phyloP scores from a whole-genome alignment of 2,329 filamentous ascomycete genomes.

The Phyllosticta ampelicida region DNA sequence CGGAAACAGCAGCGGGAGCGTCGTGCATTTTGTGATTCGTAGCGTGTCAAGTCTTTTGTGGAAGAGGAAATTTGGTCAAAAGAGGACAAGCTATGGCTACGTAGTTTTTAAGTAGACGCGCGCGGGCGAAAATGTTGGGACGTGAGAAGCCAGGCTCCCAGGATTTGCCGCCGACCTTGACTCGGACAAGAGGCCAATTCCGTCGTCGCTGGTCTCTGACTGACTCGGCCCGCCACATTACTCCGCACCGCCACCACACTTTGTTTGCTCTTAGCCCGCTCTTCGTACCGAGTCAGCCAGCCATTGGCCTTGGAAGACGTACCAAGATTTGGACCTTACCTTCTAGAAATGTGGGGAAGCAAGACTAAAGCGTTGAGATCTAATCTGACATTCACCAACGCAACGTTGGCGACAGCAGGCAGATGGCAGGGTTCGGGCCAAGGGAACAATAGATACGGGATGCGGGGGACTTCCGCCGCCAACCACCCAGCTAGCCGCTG shows the following conservation, averaged over 20 bases:
- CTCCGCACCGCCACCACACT: not conserved
- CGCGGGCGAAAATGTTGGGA: conserved; percentile 11
- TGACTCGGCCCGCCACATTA: not conserved
- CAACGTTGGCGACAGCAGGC: not conserved
- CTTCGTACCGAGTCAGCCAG: not conserved
- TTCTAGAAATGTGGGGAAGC: not conserved
- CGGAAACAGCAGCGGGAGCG: conserved; percentile 4
- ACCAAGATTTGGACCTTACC: not conserved
- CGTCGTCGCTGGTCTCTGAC: not conserved
- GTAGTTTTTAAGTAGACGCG: conserved; percentile 4
- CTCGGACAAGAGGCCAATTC: not conserved
- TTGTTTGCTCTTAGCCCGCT: not conserved
- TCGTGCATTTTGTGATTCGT: conserved; percentile 4
- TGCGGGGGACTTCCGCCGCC: not conserved
- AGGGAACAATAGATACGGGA: not conserved
- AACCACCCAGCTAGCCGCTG: not conserved
- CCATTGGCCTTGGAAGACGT: not conserved
- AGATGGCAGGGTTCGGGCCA: not conserved
- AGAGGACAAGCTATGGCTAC: not conserved
- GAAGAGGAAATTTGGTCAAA: not conserved
- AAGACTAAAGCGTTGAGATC: not conserved
- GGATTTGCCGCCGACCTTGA: conserved; percentile 3
- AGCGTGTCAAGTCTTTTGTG: not conserved
- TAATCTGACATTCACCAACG: not conserved
- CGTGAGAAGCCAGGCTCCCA: conserved; percentile 10